A percentile compares a stretch with the other conserved stretches of the same genome.
Evolutionary conservation across 225 moss, liverwort and hornwort species (phyloP).

Genomic region (Bryum argenteum): DNA sequence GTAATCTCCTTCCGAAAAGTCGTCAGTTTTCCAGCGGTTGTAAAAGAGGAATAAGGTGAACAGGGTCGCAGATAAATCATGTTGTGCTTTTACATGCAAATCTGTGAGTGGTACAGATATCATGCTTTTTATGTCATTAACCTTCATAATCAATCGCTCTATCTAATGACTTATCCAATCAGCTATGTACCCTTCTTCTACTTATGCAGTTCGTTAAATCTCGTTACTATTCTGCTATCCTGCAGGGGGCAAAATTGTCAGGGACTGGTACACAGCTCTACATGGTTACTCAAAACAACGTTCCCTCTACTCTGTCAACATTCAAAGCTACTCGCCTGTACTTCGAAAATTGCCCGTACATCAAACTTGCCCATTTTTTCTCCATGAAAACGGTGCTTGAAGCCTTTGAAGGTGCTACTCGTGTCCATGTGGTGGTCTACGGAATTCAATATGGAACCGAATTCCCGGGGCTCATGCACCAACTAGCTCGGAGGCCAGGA

Average conservation of each 20-base stretch:
- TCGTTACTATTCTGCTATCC: slow-evolving; percentile 16
- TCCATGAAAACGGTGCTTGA: slow-evolving; percentile 55
- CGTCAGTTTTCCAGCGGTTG: slow-evolving; percentile 4
- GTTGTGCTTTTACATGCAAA: slow-evolving; percentile 18
- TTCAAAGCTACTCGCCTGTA: slow-evolving; percentile 55
- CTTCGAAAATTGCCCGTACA: slow-evolving; percentile 65
- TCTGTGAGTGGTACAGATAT: neutral
- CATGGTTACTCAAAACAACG: slow-evolving; percentile 54
- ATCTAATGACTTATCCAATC: slow-evolving; percentile 7
- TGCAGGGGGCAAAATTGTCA: slow-evolving; percentile 61
- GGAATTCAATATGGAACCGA: slow-evolving; percentile 76
- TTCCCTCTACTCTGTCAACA: slow-evolving; percentile 51
- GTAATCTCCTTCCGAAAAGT: slow-evolving; percentile 19
- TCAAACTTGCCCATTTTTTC: slow-evolving; percentile 60
- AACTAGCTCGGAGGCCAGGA: slow-evolving; percentile 46
- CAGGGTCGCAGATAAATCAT: slow-evolving; percentile 8
- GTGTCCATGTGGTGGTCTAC: slow-evolving; percentile 66
- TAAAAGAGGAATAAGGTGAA: neutral
- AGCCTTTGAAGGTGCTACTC: slow-evolving; percentile 47
- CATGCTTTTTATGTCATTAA: slow-evolving; percentile 15
- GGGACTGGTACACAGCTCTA: slow-evolving; percentile 72
- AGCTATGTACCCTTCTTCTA: neutral
- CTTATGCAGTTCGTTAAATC: slow-evolving; percentile 7
- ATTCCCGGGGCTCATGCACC: slow-evolving; percentile 68
- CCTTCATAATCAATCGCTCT: neutral